Base-by-base conservation (phyloP, 2,329 filamentous ascomycete species). In the Byssoonygena ceratinophila region DNA sequence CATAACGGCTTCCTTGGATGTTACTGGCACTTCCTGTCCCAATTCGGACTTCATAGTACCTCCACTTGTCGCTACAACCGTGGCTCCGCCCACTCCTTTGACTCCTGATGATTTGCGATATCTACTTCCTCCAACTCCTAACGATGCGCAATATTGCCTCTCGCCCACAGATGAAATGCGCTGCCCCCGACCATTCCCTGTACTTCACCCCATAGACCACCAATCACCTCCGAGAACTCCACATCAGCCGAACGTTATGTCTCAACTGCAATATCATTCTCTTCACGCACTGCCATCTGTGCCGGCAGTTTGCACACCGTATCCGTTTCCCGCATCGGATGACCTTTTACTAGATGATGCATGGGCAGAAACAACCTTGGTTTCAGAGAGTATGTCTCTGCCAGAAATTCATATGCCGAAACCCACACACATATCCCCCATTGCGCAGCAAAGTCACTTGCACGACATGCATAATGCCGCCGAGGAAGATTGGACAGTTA, bases 201-300 rank as follows among this genome's bases (percentile, higher is more conserved):
- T 64, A 18, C 63, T 68, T 3, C 68, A 71, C 53, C 60, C 66
- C 6, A 66, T 70, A 65, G 68, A 69, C 57, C 66, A 68, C 47
- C 66, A 67, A 37, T 74, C 71, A 12, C 71, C 71, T 40, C 71
- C 71, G 1, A 61, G 66, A n/a, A 74, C 71, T 3, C 71, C 71
- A 1, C 52, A 73, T 50, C 58, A 60, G 12, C 51, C 64, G 46
- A 66, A 71, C 36, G 63, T 69, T 53, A 66, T 71, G 54, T 63
- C 66, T 9, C 61, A 66, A 5, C 65, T 68, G 47, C 62, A 64
- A 27, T 71, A 69, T 54, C 66, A 67, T 29, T 61, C 62, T 25
- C 60, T 67, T 2, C 64, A 61, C 29, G 67, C 69, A 6, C 67
- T 69, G 3, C 64, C 71, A 61, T 72, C 71, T 23, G 70, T 70